phyloP scores from a whole-genome alignment of 441 rosid genomes.

The Sinapis alba region DNA sequence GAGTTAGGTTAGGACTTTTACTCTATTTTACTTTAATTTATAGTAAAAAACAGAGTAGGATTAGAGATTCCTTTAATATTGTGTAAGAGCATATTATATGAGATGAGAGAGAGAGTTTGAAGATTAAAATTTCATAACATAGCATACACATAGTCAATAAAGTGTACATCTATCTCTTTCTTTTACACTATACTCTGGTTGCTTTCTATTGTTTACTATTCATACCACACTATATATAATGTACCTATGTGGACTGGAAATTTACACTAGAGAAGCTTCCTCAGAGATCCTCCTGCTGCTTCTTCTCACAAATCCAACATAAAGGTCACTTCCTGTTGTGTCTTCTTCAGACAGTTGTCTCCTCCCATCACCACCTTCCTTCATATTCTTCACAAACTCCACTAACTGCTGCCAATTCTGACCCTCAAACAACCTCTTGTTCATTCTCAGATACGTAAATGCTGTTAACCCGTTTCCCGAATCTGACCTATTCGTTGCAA shows the following conservation, averaged over 20 bases:
- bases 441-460: conserved; percentile 86
- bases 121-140: too few species aligned
- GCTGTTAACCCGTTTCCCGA: conserved; percentile 78
- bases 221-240: not conserved
- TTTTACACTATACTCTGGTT: too few species aligned
- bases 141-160: too few species aligned
- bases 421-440: conserved; percentile 76
- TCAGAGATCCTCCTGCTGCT: conserved; percentile 39
- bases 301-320: conserved; percentile 59
- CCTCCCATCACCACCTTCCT: conserved; percentile 55
- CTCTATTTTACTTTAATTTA: too few species aligned
- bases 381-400: conserved; percentile 81
- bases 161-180: too few species aligned
- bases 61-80: too few species aligned
- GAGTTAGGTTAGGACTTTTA: too few species aligned
- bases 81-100: too few species aligned
- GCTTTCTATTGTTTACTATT: conserved; percentile 15
- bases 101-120: too few species aligned
- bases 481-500: conserved; percentile 72
- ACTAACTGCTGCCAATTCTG: conserved; percentile 79
- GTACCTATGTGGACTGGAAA: conserved; percentile 13
- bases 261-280: conserved; percentile 58
- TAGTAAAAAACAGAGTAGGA: too few species aligned
- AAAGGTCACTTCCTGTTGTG: conserved; percentile 59
- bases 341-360: conserved; percentile 49